phyloP scores from a whole-genome alignment of 208 protist species.

The Wallacemonas rigidus region DNA sequence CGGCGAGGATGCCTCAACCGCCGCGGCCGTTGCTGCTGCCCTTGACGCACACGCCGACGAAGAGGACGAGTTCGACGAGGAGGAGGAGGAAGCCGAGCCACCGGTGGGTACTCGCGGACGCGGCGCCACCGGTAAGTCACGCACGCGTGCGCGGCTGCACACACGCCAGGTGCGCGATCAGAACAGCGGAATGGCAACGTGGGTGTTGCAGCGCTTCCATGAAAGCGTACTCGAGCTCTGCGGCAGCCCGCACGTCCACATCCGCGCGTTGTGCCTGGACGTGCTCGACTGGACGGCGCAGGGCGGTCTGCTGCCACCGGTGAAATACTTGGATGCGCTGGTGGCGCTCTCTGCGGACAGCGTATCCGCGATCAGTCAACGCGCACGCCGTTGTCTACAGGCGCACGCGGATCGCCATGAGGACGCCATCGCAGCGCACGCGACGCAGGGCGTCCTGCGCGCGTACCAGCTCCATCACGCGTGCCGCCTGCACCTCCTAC shows the following conservation, averaged over 20 bases:
- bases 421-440: constrained; percentile 53
- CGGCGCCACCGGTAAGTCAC: not conserved
- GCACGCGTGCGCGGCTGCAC: not conserved
- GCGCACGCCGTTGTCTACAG: constrained; percentile 44
- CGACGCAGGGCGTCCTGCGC: constrained; percentile 43
- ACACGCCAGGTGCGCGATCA: constrained; percentile 39
- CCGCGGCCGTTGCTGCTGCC: not conserved
- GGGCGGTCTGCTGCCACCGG: constrained; percentile 73
- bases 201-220: constrained; percentile 80
- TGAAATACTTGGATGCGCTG: constrained; percentile 55
- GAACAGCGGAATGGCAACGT: constrained; percentile 90
- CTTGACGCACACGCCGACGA: constrained; percentile 12
- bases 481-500: constrained; percentile 53
- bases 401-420: constrained; percentile 53
- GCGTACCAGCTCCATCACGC: constrained; percentile 60
- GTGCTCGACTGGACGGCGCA: constrained; percentile 60
- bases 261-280: constrained; percentile 60
- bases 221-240: constrained; percentile 45
- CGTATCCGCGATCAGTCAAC: constrained; percentile 39
- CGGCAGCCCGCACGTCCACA: constrained; percentile 27
- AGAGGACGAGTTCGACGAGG: constrained; percentile 4
- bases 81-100: constrained; percentile 10
- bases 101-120: too few species aligned
- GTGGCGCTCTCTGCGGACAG: constrained; percentile 64
- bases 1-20: constrained; percentile 8